Evolutionary conservation across 2,329 filamentous ascomycete species (phyloP), one percentile per base, ranked within the genome.

Genomic region (Neonectria punicea): DNA sequence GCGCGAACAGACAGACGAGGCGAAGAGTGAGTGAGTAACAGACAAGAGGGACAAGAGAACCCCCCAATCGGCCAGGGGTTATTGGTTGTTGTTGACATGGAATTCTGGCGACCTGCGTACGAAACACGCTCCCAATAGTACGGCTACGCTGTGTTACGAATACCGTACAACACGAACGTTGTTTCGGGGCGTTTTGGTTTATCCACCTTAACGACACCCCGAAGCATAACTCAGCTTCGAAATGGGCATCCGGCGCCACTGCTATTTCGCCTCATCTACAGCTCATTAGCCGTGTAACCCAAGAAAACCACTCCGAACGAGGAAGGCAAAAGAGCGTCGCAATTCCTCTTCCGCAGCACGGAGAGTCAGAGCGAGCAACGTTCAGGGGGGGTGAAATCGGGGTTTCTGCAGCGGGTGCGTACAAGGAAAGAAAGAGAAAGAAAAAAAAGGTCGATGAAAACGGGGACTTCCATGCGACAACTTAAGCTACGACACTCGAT

Each of bases 241-340:
- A 39, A 39, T 32, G 28, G 5, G 5, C 13, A 14, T 34, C 30
- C 16, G 18, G 30, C 4, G 11, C 49, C 49, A 34, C 30, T 51
- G n/a, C 32, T 36, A 34, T 20, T 51, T 51, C 49, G 49, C 49
- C 49, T 51, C 44, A n/a, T 34, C 30, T 51, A 32, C 49, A n/a
- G 47, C 16, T n/a, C 10, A 20, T 39, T 39, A 39, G 14, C 34
- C 13, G 34, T 36, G 34, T 36, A 32, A 34, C 25, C 16, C 30
- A 51, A 30, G 16, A 28, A 32, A 50, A 11, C 20, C 25, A 25
- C 5, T 25, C 47, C 28, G 16, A 32, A 22, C 46, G 36, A 39
- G 36, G 14, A 39, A 39, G 14, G 18, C 28, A 51, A 5, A 30
- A 30, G 34, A 32, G 49, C n/a, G 47, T 32, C 47, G 47, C 25